Conservation (phyloP, 164 flowering plant species). For the Vitis cinerea region DNA sequence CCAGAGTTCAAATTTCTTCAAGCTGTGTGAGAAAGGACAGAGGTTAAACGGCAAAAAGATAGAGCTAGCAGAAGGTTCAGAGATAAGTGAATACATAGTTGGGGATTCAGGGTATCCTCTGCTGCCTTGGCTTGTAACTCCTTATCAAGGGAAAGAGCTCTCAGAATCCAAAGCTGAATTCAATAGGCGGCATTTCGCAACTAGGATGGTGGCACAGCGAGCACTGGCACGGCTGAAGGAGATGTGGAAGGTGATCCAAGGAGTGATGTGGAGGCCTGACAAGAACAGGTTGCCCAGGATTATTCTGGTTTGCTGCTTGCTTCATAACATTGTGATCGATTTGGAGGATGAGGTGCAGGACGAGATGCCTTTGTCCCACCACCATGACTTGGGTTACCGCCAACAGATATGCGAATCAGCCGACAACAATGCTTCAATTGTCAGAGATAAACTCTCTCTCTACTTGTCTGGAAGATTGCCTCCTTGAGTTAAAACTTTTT, state of each 20-base stretch:
- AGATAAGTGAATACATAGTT: slow-evolving; percentile 69
- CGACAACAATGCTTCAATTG: slow-evolving; percentile 36
- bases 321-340: slow-evolving; percentile 91
- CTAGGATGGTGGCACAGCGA: slow-evolving; percentile 61
- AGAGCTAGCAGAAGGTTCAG: slow-evolving; percentile 49
- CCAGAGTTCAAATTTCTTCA: slow-evolving; percentile 56
- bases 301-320: slow-evolving; percentile 84
- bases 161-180: slow-evolving; percentile 50
- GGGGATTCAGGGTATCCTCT: slow-evolving; percentile 76
- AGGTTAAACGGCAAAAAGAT: slow-evolving; percentile 63
- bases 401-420: slow-evolving; percentile 41
- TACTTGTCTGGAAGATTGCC: slow-evolving; percentile 48
- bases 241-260: slow-evolving; percentile 77
- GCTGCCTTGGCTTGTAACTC: slow-evolving; percentile 81
- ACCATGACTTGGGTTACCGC: slow-evolving; percentile 56
- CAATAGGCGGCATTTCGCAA: slow-evolving; percentile 66
- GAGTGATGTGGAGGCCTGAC: slow-evolving; percentile 95
- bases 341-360: slow-evolving; percentile 69
- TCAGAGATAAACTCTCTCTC: slow-evolving; percentile 56
- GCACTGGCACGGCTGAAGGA: slow-evolving; percentile 82
- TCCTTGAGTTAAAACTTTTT: background rate
- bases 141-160: slow-evolving; percentile 66
- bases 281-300: slow-evolving; percentile 79
- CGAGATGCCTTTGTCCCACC: slow-evolving; percentile 48
- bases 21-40: slow-evolving; percentile 59